phyloP scores from a whole-genome alignment of 2,329 filamentous ascomycete genomes.

The Chaetomiaceae sp. region DNA sequence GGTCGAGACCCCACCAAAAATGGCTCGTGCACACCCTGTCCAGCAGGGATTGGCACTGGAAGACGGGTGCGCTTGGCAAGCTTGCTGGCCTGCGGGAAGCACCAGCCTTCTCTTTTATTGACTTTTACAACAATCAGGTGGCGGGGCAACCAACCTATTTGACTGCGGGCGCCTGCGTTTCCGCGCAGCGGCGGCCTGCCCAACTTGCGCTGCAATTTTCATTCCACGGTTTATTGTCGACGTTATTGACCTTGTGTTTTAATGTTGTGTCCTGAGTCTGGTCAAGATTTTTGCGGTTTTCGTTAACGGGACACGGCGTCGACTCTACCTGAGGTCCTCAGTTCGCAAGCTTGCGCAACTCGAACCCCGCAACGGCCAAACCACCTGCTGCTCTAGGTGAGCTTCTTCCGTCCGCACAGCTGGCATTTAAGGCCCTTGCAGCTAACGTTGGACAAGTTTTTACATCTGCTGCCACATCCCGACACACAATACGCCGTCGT shows the following conservation, averaged over 20 bases:
- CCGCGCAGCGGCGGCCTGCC: constrained; percentile 6
- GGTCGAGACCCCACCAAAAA: constrained; percentile 7
- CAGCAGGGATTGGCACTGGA: constrained; percentile 6
- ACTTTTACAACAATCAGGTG: constrained; percentile 27
- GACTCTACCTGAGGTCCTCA: too few species aligned
- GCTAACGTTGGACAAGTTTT: constrained; percentile 12
- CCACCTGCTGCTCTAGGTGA: constrained; percentile 5
- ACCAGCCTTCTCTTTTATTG: constrained; percentile 31
- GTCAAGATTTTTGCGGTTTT: too few species aligned
- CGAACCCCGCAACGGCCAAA: constrained; percentile 6
- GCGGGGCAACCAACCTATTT: constrained; percentile 32
- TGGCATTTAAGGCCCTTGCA: neutral
- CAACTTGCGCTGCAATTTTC: constrained; percentile 7
- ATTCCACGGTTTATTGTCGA: neutral
- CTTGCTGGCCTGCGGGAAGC: neutral
- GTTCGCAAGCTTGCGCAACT: neutral
- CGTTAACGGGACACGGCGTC: neutral
- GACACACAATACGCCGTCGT: neutral
- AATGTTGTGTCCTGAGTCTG: neutral
- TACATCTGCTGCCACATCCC: neutral
- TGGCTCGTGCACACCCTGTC: constrained; percentile 17
- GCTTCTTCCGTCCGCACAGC: neutral
- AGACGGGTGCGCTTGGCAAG: constrained; percentile 2
- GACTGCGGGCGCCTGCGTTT: constrained; percentile 13
- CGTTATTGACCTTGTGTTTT: neutral